Base-by-base conservation (phyloP, 2,329 filamentous ascomycete genomes). In the Teratosphaeria viscida region DNA sequence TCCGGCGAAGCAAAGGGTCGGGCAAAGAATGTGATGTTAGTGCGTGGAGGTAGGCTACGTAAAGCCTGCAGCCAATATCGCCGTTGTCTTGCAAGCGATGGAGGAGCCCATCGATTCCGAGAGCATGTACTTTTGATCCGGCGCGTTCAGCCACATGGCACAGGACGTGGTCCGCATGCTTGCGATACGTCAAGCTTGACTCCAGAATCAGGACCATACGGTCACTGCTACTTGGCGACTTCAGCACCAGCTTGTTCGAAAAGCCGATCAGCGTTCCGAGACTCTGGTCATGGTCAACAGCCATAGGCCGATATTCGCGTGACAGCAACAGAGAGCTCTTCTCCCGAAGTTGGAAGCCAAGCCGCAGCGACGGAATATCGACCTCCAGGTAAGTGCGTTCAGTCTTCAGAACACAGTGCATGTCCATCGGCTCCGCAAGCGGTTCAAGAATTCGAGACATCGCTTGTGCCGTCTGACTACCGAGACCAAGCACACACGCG, bases 251-350 rank as follows among this genome's bases (percentile, higher is more conserved):
- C 67, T 81, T 86, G 67, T 80, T 85, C 2, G 71, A 60, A 0
- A 88, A 72, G 0, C 86, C 85, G 60, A 87, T 81, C 64, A 81
- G 77, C 0, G 82, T 83, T 0, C 85, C 85, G 0, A 79, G 72
- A 56, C 86, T 80, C 65, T 89, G 86, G 8, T 81, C 63, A 0
- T 69, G 67, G 57, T 85, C 82, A 0, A 73, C 57, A 10, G 32
- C 29, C 59, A 65, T 64, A 12, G 27, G 19, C 16, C 58, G 61
- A 26, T 63, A 67, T 23, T 70, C 63, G 10, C 62, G 61, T 10
- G 62, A 72, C 5, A 56, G 49, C 7, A 70, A 47, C 1, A 53
- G 1, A 2, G 65, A 57, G 6, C 37, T 14, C 2, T 56, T 56
- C 5, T 19, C 14, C 2, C 57, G 34, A 16, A 69, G 54, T 2